These are phyloP conservation scores for Solanum corneliomulleri DNA, from an alignment of 257 asterid species.

Conservation along the genomic window DNA sequence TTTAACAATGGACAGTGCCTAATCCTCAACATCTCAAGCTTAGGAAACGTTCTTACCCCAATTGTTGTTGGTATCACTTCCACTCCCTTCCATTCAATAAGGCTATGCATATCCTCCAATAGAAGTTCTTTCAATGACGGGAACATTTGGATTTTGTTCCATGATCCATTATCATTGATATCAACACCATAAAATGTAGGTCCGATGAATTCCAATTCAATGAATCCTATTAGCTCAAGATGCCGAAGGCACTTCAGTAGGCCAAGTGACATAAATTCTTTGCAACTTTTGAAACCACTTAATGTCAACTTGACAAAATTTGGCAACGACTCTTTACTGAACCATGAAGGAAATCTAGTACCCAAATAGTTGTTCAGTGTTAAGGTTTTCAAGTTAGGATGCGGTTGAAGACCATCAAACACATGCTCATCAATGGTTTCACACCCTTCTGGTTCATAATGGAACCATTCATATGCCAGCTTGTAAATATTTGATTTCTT, in stretches of 20 bases:
- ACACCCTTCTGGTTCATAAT: not conserved
- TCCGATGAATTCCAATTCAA: not conserved
- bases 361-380: not conserved
- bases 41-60: conserved; percentile 1
- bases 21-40: not conserved
- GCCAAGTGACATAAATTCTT: conserved; percentile 9
- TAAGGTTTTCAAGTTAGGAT: conserved; percentile 2
- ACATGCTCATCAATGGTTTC: not conserved
- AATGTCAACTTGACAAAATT: not conserved
- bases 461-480: not conserved
- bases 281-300: not conserved
- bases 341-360: conserved; percentile 9
- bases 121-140: not conserved
- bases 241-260: conserved; percentile 5
- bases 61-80: not conserved
- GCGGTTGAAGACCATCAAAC: conserved; percentile 15
- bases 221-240: not conserved
- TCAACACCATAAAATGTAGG: not conserved
- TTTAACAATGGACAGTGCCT: not conserved
- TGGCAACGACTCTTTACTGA: not conserved
- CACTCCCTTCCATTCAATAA: conserved; percentile 5
- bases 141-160: not conserved
- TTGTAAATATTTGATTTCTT: not conserved
- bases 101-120: not conserved
- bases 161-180: not conserved